Base-by-base conservation (phyloP, 805 yeast genomes). In the Yamadazyma scolyti region DNA sequence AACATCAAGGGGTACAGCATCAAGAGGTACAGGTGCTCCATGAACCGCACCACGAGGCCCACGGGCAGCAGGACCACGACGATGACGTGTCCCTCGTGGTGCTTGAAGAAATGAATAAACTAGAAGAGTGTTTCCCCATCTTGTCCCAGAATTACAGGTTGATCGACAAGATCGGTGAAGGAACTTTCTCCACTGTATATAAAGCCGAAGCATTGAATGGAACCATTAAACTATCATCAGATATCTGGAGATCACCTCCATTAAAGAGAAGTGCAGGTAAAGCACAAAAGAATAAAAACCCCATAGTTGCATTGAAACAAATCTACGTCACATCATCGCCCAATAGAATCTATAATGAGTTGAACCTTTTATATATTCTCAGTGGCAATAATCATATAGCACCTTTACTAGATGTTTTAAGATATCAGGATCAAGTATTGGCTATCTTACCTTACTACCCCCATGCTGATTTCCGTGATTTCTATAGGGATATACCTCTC, bases 301-400 rank as follows among this genome's bases (percentile, higher is more conserved):
- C 67, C 26, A 54, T 67, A 30, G 97, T 93, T 35, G 99, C 99
- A 2, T 65, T 93, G 44, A 93, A 93, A 54, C 77, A 93, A 48
- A 87, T 93, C 27, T 89, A 90, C 55, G 97, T 89, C 13, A 93
- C 98, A 0, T 85, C 96, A 1, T 87, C 97, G 6, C 97, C 97
- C 0, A 80, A 77, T 40, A 73, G 99, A 56, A 90, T 93, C 25
- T 78, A 75, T 46, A 89, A 89, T 54, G 99, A 93, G 56, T 71
- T 93, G 41, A 81, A 81, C 42, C 61, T 93, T 27, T 67, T 93
- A 19, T 82, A 82, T 50, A 72, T 71, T 39, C 56, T 86, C 30
- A 69, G 80, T 6, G 85, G 85, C 0, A 77, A 81, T 40, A 66
- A 74, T 1, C 76, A 80, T 40, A 87, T 93, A 18, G 95, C 96